phyloP scores from a whole-genome alignment of 805 yeast genomes.

The Metschnikowia lochheadii region DNA sequence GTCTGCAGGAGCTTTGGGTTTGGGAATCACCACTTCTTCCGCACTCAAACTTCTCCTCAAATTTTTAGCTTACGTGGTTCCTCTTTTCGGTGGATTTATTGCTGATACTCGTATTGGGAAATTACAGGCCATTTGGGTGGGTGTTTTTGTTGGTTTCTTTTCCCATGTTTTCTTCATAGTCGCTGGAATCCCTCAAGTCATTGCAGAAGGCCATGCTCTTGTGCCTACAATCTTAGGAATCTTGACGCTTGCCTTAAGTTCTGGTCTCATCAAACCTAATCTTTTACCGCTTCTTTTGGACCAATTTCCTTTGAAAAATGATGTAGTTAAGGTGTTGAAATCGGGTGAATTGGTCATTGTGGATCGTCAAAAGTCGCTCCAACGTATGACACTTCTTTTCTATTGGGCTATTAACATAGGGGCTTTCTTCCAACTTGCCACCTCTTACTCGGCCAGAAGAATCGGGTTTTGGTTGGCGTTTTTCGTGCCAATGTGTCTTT shows the following conservation, averaged over 20 bases:
- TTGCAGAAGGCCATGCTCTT: constrained; percentile 26
- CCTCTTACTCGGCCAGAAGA: constrained; percentile 48
- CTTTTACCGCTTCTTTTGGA: constrained; percentile 47
- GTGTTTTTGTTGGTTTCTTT: constrained; percentile 44
- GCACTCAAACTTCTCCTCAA: constrained; percentile 46
- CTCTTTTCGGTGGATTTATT: constrained; percentile 50
- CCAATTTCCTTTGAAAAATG: constrained; percentile 51
- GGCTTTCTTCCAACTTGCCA: constrained; percentile 49
- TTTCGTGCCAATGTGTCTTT: constrained; percentile 36
- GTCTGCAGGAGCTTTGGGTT: constrained; percentile 48
- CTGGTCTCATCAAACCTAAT: constrained; percentile 54
- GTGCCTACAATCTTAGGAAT: constrained; percentile 11
- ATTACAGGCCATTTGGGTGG: constrained; percentile 46
- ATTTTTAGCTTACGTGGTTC: constrained; percentile 48
- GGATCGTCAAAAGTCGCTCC: constrained; percentile 42
- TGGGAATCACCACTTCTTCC: constrained; percentile 43
- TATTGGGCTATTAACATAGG: constrained; percentile 57
- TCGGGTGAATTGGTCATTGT: constrained; percentile 64
- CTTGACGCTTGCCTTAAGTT: constrained; percentile 28
- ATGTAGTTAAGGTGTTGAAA: constrained; percentile 52
- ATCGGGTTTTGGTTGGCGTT: constrained; percentile 55
- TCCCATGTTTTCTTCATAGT: constrained; percentile 46
- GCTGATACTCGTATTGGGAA: constrained; percentile 49
- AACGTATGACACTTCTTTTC: constrained; percentile 36
- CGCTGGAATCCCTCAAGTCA: constrained; percentile 44